Conservation (phyloP, 352 stramenopile genomes). For the Peronospora destructor region DNA sequence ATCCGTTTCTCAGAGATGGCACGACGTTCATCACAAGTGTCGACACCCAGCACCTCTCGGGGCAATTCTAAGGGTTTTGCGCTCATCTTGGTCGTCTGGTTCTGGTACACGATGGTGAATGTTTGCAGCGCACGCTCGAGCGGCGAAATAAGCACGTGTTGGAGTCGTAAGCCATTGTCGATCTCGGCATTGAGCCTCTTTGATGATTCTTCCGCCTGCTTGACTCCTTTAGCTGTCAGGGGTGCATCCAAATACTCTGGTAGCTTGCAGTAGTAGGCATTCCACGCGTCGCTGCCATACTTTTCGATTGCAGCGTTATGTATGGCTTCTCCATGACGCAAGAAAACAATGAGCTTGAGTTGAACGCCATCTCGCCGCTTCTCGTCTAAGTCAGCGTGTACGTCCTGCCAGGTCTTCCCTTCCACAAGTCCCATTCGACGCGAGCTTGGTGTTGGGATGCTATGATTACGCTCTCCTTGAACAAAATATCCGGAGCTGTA, state of each 20-base stretch:
- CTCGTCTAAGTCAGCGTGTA: slow-evolving; percentile 11
- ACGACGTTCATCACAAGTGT: slow-evolving; percentile 23
- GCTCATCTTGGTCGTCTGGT: slow-evolving; percentile 12
- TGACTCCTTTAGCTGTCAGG: slow-evolving; percentile 13
- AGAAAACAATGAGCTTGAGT: slow-evolving; percentile 24
- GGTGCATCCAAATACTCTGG: slow-evolving; percentile 23
- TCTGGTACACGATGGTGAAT: slow-evolving; percentile 19
- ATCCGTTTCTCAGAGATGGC: slow-evolving; percentile 18
- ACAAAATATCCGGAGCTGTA: slow-evolving; percentile 21
- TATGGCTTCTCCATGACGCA: slow-evolving; percentile 25
- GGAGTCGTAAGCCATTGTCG: slow-evolving; percentile 8
- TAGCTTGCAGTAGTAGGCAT: slow-evolving; percentile 22
- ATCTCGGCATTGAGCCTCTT: slow-evolving; percentile 15
- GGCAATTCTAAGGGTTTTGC: slow-evolving; percentile 17
- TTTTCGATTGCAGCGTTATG: slow-evolving; percentile 28
- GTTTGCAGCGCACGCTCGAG: slow-evolving; percentile 21
- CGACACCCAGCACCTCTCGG: slow-evolving; percentile 18
- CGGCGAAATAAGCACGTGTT: slow-evolving; percentile 24
- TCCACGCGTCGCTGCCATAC: slow-evolving; percentile 26
- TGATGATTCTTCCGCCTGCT: slow-evolving; percentile 18
- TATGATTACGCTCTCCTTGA: slow-evolving; percentile 12
- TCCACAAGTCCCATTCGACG: slow-evolving; percentile 25
- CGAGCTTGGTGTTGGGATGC: slow-evolving; percentile 10
- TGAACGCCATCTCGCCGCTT: slow-evolving; percentile 2
- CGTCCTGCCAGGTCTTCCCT: slow-evolving; percentile 24